A percentile compares a stretch with the other conserved stretches of the same genome.
Evolutionary conservation across 2,329 filamentous ascomycete genomes (phyloP).

Genomic region (Fusarium redolens): DNA sequence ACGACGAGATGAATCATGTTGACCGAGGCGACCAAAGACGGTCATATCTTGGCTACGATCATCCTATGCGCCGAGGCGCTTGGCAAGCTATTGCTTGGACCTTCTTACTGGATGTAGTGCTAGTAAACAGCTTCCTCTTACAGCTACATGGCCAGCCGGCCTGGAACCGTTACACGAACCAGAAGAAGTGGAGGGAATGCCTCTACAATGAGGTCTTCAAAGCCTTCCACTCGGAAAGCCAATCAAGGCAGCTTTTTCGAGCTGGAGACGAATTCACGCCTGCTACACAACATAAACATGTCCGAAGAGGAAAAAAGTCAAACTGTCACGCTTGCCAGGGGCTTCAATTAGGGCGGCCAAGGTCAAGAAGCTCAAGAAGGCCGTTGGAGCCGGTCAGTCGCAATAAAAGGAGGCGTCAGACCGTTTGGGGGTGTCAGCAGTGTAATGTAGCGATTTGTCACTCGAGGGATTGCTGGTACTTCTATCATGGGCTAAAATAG

Average conservation of each 20-base stretch:
- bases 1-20: constrained; percentile 5
- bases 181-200: background rate
- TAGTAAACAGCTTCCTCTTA: constrained; percentile 5
- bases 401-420: too few species aligned
- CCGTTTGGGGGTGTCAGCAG: too few species aligned
- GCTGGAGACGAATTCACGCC: background rate
- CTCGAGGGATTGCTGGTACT: too few species aligned
- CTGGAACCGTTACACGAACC: background rate
- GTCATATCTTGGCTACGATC: background rate
- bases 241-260: background rate
- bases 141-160: background rate
- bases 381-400: too few species aligned
- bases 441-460: too few species aligned
- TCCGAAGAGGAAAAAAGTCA: constrained; percentile 11
- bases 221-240: background rate
- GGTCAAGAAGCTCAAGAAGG: background rate
- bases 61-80: background rate
- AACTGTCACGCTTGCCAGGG: constrained; percentile 9
- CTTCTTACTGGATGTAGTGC: background rate
- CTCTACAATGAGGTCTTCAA: background rate
- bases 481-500: too few species aligned
- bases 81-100: background rate
- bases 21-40: background rate
- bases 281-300: constrained; percentile 3
- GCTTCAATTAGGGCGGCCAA: background rate